Evolutionary conservation across 2,329 filamentous ascomycete genomes (phyloP), one percentile per base, ranked within the genome.

Genomic region (Fusarium robinianum): DNA sequence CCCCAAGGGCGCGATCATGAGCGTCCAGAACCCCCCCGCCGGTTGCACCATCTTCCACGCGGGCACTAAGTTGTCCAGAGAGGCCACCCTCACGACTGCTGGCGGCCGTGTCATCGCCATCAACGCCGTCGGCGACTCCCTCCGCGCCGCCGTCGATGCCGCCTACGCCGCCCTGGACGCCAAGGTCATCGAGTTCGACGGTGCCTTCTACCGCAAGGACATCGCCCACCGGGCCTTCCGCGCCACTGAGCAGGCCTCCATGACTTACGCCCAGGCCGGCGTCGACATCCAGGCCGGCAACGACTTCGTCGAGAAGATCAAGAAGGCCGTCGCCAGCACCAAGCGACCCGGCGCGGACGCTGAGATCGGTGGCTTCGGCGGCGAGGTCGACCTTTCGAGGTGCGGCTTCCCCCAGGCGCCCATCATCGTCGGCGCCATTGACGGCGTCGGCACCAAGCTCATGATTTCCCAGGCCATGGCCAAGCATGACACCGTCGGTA

Each of bases 221-320:
- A 97, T 99, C 67, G 94, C 90, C 9, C 83, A 91, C 70, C 83
- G 88, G 40, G 82, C 83, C 12, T 84, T 85, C 68, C 77, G 79
- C 47, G 60, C 67, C 22, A 55, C 61, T 1, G 67, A 67, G 10
- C 70, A 74, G 49, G 72, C 76, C 37, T 74, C 77, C 38, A 79
- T 99, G 66, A 97, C 94, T 6, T 99, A 99, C 65, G 94, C 92
- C 7, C 82, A 88, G 36, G 90, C 94, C 2, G 94, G 94, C 45
- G 94, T 99, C 15, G 94, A 88, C 59, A 96, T 99, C 51, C 90
- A 96, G 55, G 88, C 89, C 6, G 94, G 94, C 17, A 99, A 99
- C 66, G 81, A 88, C 51, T 87, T 99, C 31, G 92, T 99, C 31
- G 81, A 91, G 64, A 84, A 85, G 57, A 99, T 99, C 77, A 96